phyloP scores from a whole-genome alignment of 257 asterid species.

The Buddleja alternifolia region DNA sequence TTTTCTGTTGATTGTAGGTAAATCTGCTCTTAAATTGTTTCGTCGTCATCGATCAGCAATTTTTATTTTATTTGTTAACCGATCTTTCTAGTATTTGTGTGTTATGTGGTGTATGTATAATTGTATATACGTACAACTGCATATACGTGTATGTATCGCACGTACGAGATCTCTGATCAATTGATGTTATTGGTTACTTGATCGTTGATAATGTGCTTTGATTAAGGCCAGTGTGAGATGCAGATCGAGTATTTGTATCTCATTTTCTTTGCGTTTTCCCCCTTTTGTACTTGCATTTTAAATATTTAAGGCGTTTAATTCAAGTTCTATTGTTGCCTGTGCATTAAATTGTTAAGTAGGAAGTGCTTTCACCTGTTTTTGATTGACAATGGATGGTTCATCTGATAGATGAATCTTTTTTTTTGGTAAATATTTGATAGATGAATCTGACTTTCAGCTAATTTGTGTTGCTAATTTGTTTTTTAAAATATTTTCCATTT shows the following conservation, averaged over 20 bases:
- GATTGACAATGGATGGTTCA: background rate
- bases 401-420: constrained; percentile 13
- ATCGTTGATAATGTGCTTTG: background rate
- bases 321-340: background rate
- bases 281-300: too few species aligned
- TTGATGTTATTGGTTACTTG: background rate
- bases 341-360: background rate
- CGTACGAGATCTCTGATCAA: constrained; percentile 19
- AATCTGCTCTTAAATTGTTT: too few species aligned
- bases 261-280: too few species aligned
- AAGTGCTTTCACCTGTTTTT: background rate
- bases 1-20: too few species aligned
- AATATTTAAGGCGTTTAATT: background rate
- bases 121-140: background rate
- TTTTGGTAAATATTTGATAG: too few species aligned
- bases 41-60: too few species aligned
- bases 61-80: too few species aligned
- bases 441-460: constrained; percentile 9
- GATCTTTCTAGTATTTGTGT: background rate
- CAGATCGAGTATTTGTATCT: background rate
- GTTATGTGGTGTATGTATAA: constrained; percentile 8
- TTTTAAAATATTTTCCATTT: background rate
- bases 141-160: background rate
- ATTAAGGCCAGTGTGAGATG: background rate
- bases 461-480: background rate